Base-by-base conservation (phyloP, 768 basidiomycete genomes). In the Russula brevipes region DNA sequence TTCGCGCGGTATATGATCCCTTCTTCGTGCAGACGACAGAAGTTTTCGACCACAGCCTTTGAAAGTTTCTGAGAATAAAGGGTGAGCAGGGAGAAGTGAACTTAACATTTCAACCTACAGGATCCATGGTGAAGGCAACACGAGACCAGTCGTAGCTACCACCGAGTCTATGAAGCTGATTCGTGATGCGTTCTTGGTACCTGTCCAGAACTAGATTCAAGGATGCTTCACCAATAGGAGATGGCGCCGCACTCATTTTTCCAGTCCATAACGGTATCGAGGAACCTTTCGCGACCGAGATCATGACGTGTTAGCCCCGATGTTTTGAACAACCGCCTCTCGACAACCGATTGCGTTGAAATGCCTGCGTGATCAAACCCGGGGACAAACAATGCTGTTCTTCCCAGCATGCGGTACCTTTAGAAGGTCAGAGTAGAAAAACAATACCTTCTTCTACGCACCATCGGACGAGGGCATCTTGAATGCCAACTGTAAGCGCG, bases 281-380 rank as follows among this genome's bases (percentile, higher is more conserved):
- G 71, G 76, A 99, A 98, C 69, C 81, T 85, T 69, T 96, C 93
- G 50, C 97, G 85, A 0, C 97, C 97, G n/a, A 98, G 82, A 73
- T 98, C 93, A 73, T 98, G 94, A 57, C 96, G 78, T 2, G 90
- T 91, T 74, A 86, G 79, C 1, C 92, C 91, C 39, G 87, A 80
- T 1, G 82, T 74, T 76, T 96, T 99, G 78, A 84, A 89, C 39
- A 98, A 71, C 17, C 94, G 82, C 73, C 93, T 94, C 74, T 98
- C 97, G 1, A 98, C 96, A 16, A 99, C 96, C 50, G 91, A 91
- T 75, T 99, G 97, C 0, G 97, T 98, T 0, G 95, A 95, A 64
- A 99, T 98, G 61, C 96, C 95, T 0, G 97, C 97, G 70, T 99
- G 97, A 75, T 99, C 97, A 71, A 95, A 99, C 16, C 97, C 97